phyloP scores from a whole-genome alignment of 1,139 yeast genomes.

The Debaryomyces nepalensis region DNA sequence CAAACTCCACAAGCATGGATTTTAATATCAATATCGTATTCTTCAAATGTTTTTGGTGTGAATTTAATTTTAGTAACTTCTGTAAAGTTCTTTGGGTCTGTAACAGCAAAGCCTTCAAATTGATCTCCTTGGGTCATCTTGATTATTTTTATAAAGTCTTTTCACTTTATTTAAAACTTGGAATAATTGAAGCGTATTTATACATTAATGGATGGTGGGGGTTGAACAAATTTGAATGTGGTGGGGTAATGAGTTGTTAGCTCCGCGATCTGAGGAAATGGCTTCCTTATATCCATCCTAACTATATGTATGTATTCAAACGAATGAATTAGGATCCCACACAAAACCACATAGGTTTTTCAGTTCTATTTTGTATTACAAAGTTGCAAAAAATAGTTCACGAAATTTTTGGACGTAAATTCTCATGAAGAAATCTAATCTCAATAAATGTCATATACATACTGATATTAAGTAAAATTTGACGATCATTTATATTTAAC shows the following conservation, averaged over 20 bases:
- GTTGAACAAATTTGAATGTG: background rate
- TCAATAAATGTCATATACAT: no score
- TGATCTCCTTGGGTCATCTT: constrained; percentile 9
- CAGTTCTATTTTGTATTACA: no score
- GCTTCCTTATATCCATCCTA: no score
- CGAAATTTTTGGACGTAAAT: no score
- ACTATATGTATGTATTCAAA: no score
- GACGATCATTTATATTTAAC: no score
- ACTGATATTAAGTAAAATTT: no score
- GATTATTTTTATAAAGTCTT: background rate
- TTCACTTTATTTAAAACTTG: background rate
- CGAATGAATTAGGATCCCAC: no score
- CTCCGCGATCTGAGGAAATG: no score
- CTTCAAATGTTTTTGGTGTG: constrained; percentile 34
- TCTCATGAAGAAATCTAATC: no score
- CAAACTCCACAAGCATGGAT: constrained; percentile 46
- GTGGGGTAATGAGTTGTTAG: background rate
- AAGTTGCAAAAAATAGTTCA: no score
- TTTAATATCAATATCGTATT: constrained; percentile 40
- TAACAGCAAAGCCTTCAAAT: constrained; percentile 45
- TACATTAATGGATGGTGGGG: background rate
- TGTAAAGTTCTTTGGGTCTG: constrained; percentile 38
- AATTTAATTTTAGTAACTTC: constrained; percentile 41
- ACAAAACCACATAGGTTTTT: no score
- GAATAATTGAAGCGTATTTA: background rate